Evolutionary conservation across 441 rosid species (phyloP).

Genomic region (Lepidium campestre): DNA sequence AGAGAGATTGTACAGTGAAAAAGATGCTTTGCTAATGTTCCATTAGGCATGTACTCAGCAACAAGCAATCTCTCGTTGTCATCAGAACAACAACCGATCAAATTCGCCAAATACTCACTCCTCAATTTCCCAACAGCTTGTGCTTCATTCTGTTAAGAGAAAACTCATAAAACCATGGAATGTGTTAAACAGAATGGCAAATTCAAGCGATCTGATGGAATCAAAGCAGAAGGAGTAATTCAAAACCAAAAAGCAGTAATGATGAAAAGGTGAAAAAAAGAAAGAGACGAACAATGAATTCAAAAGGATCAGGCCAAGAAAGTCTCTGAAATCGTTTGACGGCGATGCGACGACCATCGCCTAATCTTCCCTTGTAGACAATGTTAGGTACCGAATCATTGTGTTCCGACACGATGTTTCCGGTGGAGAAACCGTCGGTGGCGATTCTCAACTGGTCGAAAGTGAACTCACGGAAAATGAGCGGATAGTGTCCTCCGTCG

Average conservation of each 20-base stretch:
- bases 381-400: constrained; percentile 71
- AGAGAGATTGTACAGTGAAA: constrained; percentile 60
- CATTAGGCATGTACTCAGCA: constrained; percentile 84
- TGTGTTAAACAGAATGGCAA: not conserved
- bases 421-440: constrained; percentile 73
- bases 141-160: constrained; percentile 89
- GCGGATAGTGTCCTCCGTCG: constrained; percentile 1
- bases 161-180: no score
- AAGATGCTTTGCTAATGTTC: constrained; percentile 73
- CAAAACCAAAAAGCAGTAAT: not conserved
- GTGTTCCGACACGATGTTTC: constrained; percentile 60
- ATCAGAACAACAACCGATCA: constrained; percentile 83
- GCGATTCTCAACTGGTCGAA: constrained; percentile 72
- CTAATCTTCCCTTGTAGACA: constrained; percentile 73
- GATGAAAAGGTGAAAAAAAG: not conserved
- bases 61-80: constrained; percentile 84
- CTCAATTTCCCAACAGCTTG: constrained; percentile 79
- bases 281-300: constrained; percentile 55
- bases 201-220: no score
- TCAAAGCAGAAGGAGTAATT: not conserved
- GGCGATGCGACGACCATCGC: constrained; percentile 62
- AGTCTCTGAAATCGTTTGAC: constrained; percentile 66
- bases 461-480: constrained; percentile 57
- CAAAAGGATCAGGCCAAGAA: constrained; percentile 84
- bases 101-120: constrained; percentile 66